Base-by-base conservation (phyloP, 495 filamentous ascomycete species). In the Cryomyces antarcticus region DNA sequence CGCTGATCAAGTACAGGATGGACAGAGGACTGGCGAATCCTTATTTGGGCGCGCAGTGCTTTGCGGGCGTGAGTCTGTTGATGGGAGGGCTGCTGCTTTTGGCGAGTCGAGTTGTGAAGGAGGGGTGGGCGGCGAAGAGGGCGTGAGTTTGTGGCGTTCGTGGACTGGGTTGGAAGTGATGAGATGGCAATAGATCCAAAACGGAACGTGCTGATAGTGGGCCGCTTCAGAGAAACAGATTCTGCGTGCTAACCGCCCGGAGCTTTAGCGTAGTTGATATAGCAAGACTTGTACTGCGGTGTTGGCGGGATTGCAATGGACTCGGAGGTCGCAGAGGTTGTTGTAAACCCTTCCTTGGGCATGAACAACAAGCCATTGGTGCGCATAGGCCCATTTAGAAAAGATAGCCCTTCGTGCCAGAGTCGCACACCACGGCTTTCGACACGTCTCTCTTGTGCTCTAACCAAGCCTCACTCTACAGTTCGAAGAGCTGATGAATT, bases 41-140 rank as follows among this genome's bases (percentile, higher is more conserved):
- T 7, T 51, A 48, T 33, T 17, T 53, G 27, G 42, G 42, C 11
- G 51, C 49, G n/a, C 51, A 53, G 38, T 12, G 34, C 4, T 52
- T 49, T 50, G 41, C 50, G 7, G 43, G 28, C n/a, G 13, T 11
- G 5, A 38, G 35, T 44, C 31, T 52, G 41, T 28, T 47, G 30
- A 12, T 46, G 10, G 51, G 44, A 5, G 48, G 37, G 10, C 11
- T 29, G 24, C 38, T 50, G 33, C 41, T 51, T 28, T 31, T 48
- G 5, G 49, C 45, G 24, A 48, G 45, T 37, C 30, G 51, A 33
- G 48, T 48, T 0, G 41, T 39, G 30, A 43, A 37, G 41, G 38
- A 37, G 33, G 51, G 52, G 31, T 49, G 49, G 46, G 28, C 17
- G 13, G 49, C 45, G 10, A 34, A 41, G 43, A 49, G 43, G 41